Evolutionary conservation across 73 alveolate genomes (phyloP), one percentile per base, ranked within the genome.

Genomic region (Paramecium octaurelia): DNA sequence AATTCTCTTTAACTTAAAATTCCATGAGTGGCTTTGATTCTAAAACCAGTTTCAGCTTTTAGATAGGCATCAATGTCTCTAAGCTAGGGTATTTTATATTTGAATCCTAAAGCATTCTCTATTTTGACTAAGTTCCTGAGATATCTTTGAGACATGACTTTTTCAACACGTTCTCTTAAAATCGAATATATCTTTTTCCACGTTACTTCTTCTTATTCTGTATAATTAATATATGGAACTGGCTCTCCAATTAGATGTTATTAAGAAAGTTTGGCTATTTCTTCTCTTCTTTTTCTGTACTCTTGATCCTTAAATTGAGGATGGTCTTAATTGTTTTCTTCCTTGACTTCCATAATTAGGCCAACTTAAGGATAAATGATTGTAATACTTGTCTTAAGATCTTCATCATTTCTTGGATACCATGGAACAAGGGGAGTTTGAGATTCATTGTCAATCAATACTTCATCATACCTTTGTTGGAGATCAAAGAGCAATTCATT

Each of bases 21-120:
- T 2, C 99, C 99, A 59, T 95, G 97, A 2, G 95, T 96, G 5
- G 97, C 96, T 76, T 92, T 92, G 21, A 96, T 31, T 59, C 97
- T 92, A 94, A 97, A 96, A 6, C 98, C 97, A 8, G 99, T 95
- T 48, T 92, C 80, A 20, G 92, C 57, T 54, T 75, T 21, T 7
- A 96, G 38, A 85, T 73, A 95, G 9, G 70, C 20, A 14, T 97
- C 94, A 0, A 96, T 95, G 20, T 95, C 97, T 48, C 92, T 92
- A 6, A 96, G 44, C 86, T 96, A 92, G 7, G 99, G 99, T 5
- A 96, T 93, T n/a, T 94, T 58, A 31, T 85, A 88, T 21, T 24
- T 20, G 16, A 42, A 14, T 48, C 93, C 95, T 11, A 92, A 36
- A n/a, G 88, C 86, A 10, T 85, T 46, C 31, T 94, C 92, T 3